These are phyloP conservation scores for Cyclostephanos tholiformis DNA, from an alignment of 108 stramenopile genomes.

Conservation along the genomic window DNA sequence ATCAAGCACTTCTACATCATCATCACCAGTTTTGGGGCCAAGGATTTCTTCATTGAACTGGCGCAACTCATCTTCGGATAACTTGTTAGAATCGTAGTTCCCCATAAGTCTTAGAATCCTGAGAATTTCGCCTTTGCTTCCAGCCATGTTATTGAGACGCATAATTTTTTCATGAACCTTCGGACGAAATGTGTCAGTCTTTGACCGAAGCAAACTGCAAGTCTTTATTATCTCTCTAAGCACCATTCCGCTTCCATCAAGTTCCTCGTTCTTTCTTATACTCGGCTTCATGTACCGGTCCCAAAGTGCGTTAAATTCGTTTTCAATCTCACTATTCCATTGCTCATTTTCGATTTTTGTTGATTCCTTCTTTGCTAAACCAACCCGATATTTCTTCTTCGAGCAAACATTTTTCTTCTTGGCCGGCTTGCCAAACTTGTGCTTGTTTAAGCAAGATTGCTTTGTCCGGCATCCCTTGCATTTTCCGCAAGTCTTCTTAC, in stretches of 20 bases:
- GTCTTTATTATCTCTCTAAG: conserved; percentile 9
- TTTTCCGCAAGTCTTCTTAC: not conserved
- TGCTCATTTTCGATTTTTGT: not conserved
- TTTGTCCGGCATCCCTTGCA: too few species aligned
- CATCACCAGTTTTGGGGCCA: not conserved
- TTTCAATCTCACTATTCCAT: conserved; percentile 8
- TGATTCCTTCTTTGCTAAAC: not conserved
- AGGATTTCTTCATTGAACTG: conserved; percentile 17
- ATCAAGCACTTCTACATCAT: conserved; percentile 21
- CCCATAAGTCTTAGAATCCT: conserved; percentile 16
- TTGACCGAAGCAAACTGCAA: conserved; percentile 13
- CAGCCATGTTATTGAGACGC: conserved; percentile 10
- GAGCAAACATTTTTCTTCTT: too few species aligned
- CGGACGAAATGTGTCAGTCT: conserved; percentile 13
- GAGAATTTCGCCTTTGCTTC: conserved; percentile 13
- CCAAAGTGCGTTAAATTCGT: conserved; percentile 12
- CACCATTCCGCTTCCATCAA: conserved; percentile 16
- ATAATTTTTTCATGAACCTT: conserved; percentile 11
- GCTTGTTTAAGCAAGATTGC: too few species aligned
- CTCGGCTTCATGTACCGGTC: conserved; percentile 18
- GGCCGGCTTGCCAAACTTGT: too few species aligned
- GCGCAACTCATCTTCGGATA: conserved; percentile 9
- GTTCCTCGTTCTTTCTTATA: conserved; percentile 23
- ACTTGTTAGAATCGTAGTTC: conserved; percentile 6
- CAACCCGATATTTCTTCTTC: too few species aligned